Conservation (phyloP, 108 stramenopile genomes). For the Cyclotella cryptica region DNA sequence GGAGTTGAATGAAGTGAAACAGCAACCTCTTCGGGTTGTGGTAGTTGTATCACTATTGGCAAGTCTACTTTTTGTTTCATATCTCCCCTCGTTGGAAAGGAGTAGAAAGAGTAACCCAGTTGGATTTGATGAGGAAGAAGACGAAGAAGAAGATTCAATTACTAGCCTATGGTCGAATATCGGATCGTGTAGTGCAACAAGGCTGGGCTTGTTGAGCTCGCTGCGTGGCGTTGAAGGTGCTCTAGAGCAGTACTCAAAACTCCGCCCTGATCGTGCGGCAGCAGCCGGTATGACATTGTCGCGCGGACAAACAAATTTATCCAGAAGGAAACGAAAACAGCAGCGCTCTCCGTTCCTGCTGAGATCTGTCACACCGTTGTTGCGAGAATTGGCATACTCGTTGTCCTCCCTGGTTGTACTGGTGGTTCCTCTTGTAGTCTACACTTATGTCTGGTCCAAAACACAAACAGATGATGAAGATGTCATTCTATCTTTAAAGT, state of each 20-base stretch:
- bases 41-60: slow-evolving; percentile 61
- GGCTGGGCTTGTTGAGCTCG: slow-evolving; percentile 67
- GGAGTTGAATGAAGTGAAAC: slow-evolving; percentile 44
- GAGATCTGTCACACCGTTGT: slow-evolving; percentile 28
- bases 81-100: slow-evolving; percentile 66
- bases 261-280: slow-evolving; percentile 44
- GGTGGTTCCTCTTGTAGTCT: slow-evolving; percentile 40
- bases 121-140: slow-evolving; percentile 54
- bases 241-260: slow-evolving; percentile 57
- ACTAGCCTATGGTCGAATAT: slow-evolving; percentile 60
- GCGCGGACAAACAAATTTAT: neutral
- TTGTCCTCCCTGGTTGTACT: slow-evolving; percentile 40
- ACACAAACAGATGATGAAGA: slow-evolving; percentile 13
- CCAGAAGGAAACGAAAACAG: slow-evolving; percentile 21
- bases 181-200: slow-evolving; percentile 77
- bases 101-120: slow-evolving; percentile 26
- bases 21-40: slow-evolving; percentile 66
- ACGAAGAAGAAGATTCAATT: slow-evolving; percentile 39
- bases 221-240: slow-evolving; percentile 68
- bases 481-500: slow-evolving; percentile 19
- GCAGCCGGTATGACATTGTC: slow-evolving; percentile 26
- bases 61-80: slow-evolving; percentile 58
- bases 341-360: neutral
- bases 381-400: slow-evolving; percentile 54
- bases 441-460: slow-evolving; percentile 25